Evolutionary conservation across 1,284 basidiomycete genomes (phyloP), one percentile per base, ranked within the genome.

Genomic region (Mycosarcoma maydis): DNA sequence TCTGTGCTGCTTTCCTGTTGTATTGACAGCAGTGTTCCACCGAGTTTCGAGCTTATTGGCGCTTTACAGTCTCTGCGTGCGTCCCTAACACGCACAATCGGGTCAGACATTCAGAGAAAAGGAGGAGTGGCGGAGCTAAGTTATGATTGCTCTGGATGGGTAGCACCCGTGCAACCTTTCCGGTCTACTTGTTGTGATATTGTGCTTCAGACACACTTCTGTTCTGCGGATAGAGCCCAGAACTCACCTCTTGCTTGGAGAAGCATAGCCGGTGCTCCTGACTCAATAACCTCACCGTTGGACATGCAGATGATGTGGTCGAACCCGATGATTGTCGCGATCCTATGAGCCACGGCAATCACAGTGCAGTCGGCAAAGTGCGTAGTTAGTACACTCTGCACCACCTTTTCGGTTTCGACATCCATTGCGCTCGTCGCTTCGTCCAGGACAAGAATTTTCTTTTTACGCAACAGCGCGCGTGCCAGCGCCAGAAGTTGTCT

Each of bases 291-390:
- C 49, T 84, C 81, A 1, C 90, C 90, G 2, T 87, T 87, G 67
- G 89, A 88, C 78, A 91, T 86, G 40, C 91, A 90, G 71, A 89
- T 89, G 36, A 92, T 88, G 30, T 88, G 85, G 78, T 91, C 89
- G 76, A 89, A 90, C 23, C 87, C 85, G 59, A 90, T 88, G 71
- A 91, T 89, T 6, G 90, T 90, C n/a, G 87, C 85, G 61, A 90
- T 82, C 29, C 90, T 88, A 77, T 91, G 89, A 86, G 77, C 56
- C 39, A 73, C 78, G 10, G 72, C 45, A 51, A 73, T 73, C 19
- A 72, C 53, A 10, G 69, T 72, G 20, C 44, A 59, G 38, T 42
- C 45, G 11, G 85, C 19, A 29, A 75, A 72, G 33, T 69, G 58
- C 3, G 32, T 68, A 39, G 38, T 39, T 16, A 73, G 54, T 86